A percentile compares a stretch with the other conserved stretches of the same genome.
Conservation (phyloP, 345 rosid genomes). For the Brassica incana region DNA sequence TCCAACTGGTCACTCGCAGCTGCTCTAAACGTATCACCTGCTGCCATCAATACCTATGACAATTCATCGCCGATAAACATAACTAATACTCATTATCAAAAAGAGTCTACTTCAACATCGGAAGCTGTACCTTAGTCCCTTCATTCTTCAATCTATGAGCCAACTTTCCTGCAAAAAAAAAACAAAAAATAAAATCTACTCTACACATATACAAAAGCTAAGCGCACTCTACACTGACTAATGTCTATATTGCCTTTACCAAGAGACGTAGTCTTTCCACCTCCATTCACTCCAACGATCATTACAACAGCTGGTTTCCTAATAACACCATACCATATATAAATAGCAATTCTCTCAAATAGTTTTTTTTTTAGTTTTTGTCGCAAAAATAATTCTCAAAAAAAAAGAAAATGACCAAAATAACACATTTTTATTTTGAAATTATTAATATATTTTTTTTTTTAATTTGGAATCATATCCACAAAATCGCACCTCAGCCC, state of each 20-base stretch:
- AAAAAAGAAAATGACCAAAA: no score
- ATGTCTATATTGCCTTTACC: conserved; percentile 52
- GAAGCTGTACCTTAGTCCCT: conserved; percentile 71
- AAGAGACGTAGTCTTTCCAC: conserved; percentile 97
- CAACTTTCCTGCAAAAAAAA: conserved; percentile 63
- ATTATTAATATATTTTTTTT: no score
- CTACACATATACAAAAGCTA: neutral
- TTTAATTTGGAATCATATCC: no score
- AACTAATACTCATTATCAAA: conserved; percentile 23
- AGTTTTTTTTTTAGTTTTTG: no score
- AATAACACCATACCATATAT: conserved; percentile 20
- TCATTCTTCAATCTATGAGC: conserved; percentile 84
- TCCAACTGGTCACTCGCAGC: conserved; percentile 97
- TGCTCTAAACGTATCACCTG: conserved; percentile 98
- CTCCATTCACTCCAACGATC: conserved; percentile 93
- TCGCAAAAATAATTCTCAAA: no score
- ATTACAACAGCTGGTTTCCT: conserved; percentile 93
- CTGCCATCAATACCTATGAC: conserved; percentile 84
- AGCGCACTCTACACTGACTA: neutral
- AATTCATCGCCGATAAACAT: conserved; percentile 39
- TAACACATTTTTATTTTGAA: no score
- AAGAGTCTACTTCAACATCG: neutral
- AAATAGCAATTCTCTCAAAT: no score
- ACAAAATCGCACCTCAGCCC: no score
- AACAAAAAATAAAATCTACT: conserved; percentile 20